A percentile compares a stretch with the other conserved stretches of the same genome.
These are phyloP conservation scores for Naganishia albida DNA, from an alignment of 1,284 basidiomycete species.

Conservation along the genomic window DNA sequence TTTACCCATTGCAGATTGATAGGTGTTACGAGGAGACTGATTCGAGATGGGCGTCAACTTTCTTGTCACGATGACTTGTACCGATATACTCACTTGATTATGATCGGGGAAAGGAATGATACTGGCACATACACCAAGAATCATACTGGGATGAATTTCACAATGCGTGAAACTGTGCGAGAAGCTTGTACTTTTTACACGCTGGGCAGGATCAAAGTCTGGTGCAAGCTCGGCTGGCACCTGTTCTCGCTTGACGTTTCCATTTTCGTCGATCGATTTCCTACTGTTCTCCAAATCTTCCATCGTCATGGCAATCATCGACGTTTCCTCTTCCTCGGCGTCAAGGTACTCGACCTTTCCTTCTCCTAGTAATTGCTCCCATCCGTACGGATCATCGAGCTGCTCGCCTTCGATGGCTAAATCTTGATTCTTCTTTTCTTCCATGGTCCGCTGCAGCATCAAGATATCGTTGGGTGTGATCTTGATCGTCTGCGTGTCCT, in stretches of 20 bases:
- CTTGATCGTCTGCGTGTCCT: constrained; percentile 70
- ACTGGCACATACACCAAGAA: constrained; percentile 94
- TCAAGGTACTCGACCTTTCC: constrained; percentile 94
- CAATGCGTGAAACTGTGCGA: constrained; percentile 97
- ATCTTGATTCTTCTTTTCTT: constrained; percentile 50
- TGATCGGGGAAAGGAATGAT: constrained; percentile 99
- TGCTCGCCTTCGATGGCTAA: constrained; percentile 36
- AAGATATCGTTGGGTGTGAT: constrained; percentile 83
- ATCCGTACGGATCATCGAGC: constrained; percentile 70
- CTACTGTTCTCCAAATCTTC: constrained; percentile 85
- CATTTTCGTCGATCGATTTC: constrained; percentile 60
- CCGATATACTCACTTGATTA: constrained; percentile 74
- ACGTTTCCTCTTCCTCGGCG: constrained; percentile 98
- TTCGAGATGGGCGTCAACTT: background rate
- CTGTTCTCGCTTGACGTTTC: constrained; percentile 54
- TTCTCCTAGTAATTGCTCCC: constrained; percentile 79
- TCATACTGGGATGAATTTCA: constrained; percentile 99
- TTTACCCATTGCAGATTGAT: constrained; percentile 99
- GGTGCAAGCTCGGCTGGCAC: constrained; percentile 38
- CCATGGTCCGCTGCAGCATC: constrained; percentile 46
- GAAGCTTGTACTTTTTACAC: constrained; percentile 77
- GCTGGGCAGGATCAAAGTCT: constrained; percentile 81
- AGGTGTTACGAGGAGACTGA: constrained; percentile 98
- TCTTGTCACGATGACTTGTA: background rate
- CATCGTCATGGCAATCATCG: constrained; percentile 98